Base-by-base conservation (phyloP, 192 early-diverging fungal genomes). In the Coemansia sp. region DNA sequence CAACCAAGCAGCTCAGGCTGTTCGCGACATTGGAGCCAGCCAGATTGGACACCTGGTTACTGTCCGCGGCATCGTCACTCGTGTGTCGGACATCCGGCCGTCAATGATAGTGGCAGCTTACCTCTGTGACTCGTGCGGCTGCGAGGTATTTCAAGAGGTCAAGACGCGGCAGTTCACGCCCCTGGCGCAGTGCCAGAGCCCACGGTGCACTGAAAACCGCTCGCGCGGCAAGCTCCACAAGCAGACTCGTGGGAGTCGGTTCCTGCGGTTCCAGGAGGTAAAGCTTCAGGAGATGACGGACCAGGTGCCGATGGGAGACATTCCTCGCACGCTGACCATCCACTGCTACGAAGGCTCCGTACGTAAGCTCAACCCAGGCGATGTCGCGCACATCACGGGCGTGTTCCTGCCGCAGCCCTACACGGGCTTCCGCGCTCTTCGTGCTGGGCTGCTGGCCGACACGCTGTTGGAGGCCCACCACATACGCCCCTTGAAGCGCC, bases 291-390 rank as follows among this genome's bases (percentile, higher is more conserved):
- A 99, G 75, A 75, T 95, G 85, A 91, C 95, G 23, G 94, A 99
- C 79, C 96, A 99, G 89, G 94, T 99, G 18, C 96, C 96, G 55
- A 95, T 96, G 77, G 96, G 96, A 62, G 94, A 96, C 76, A 99
- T 99, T 75, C 96, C 96, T 62, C 89, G 96, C 43, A 88, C 91
- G 31, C 95, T 99, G 88, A 93, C 91, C n/a, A 84, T 99, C 26
- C 91, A 97, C 74, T 76, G 96, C 37, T 88, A 87, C 79, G 93
- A 93, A 59, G 84, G 87, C 43, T 73, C 91, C 38, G 91, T 90
- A 61, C 89, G 96, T 52, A 65, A 71, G 47, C 84, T 94, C 64
- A 94, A 85, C 64, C 95, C 96, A 4, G 96, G 96, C 66, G 95
- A 99, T 75, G 84, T 88, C 0, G 91, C 92, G 23, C 79, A 86